Evolutionary conservation across 2,329 filamentous ascomycete genomes (phyloP), one percentile per base, ranked within the genome.

Genomic region (Penicillium sp.): DNA sequence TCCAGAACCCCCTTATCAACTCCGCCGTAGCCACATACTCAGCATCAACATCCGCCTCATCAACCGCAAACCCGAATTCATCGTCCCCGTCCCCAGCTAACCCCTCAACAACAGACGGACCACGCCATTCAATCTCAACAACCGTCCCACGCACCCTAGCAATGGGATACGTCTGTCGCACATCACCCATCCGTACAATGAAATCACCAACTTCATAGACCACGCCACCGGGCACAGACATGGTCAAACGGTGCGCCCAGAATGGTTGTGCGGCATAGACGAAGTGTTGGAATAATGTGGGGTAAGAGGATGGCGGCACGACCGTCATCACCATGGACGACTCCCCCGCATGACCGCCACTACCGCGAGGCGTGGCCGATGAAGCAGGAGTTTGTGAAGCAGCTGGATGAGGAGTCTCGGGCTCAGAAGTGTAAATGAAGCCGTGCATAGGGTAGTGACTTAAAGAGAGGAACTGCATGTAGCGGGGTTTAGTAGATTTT

Each of bases 61-160:
- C 70, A 12, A 73, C 56, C 4, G 70, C 66, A 43, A 71, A 53
- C 4, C 59, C 65, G 1, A 58, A 61, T 34, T 69, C 67, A 34
- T 48, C 61, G 23, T 56, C 50, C 10, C 38, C 51, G 9, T 21
- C 36, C 6, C 23, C 48, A 16, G 9, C 33, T 48, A 42, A 28
- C 41, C 3, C 29, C 45, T 64, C 53, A 18, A 70, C 53, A 45
- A 73, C 43, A 13, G 70, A 72, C 16, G 72, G 71, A 0, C 72
- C 73, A 24, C 64, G 60, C 68, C 73, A 77, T 52, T 75, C 72
- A 29, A 76, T 69, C 57, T 77, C 74, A n/a, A 76, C 66, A n/a
- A 76, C 65, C 2, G 72, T 72, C 0, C 74, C 74, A n/a, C 73
- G 70, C 9, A 69, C 56, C 16, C 73, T 61, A 8, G 59, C 70